Base-by-base conservation (phyloP, 1,284 basidiomycete genomes). In the Moesziomyces globuligerus region DNA sequence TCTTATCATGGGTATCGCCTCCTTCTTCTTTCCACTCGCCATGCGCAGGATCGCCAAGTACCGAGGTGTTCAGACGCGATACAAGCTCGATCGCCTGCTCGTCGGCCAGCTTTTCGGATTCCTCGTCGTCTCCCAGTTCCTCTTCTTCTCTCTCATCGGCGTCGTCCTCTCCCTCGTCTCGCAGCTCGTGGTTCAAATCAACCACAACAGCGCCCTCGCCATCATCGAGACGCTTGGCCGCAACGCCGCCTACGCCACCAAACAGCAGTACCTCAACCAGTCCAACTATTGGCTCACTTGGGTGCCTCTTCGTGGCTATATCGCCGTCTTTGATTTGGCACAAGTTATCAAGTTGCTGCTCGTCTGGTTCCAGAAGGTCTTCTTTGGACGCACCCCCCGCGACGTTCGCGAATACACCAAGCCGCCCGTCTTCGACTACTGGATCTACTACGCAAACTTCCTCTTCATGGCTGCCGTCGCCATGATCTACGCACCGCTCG, bases 381-480 rank as follows among this genome's bases (percentile, higher is more conserved):
- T 93, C 44, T 91, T 97, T 78, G 93, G 94, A n/a, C 90, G 94
- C 56, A 98, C 96, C 0, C 95, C 94, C 42, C 89, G 96, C 73
- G 94, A 97, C 78, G 93, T 98, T 58, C 88, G 93, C 50, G 94
- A 97, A 76, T 94, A 92, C 90, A 97, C 95, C 7, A 91, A 94
- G 81, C 95, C 95, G 17, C 92, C 92, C 5, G 89, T 90, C 37
- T 98, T 98, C 81, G 90, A 94, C 76, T 98, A 91, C 84, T 87
- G 91, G 11, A 88, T 94, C 57, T 93, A 93, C 83, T 94, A 91
- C 74, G 72, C 78, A 51, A 81, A 80, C 50, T 67, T 80, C 37
- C 73, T 81, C 29, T 81, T 82, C 59, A 48, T 81, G 36, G 66
- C 73, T 11, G 74, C 78, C 10, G 73, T 82, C 8, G 79, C 71